A percentile compares a stretch with the other conserved stretches of the same genome.
phyloP scores from a whole-genome alignment of 345 rosid genomes.

The Syzygium jambos region DNA sequence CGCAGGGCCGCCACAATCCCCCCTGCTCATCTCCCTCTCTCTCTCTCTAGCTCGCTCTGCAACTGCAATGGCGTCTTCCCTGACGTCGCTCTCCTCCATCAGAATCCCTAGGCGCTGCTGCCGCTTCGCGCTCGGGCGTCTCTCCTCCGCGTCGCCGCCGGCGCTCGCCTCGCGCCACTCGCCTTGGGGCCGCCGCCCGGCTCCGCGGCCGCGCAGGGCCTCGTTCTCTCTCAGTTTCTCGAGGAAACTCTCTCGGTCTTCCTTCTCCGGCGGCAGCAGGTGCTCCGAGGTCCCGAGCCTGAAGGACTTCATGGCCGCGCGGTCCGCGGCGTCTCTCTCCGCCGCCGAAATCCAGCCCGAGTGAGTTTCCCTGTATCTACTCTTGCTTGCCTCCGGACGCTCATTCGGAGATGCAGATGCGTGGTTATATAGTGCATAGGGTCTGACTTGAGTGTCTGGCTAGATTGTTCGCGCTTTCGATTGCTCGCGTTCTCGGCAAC shows the following conservation, averaged over 20 bases:
- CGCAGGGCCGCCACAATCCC: no score
- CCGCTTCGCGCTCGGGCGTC: constrained; percentile 22
- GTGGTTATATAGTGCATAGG: neutral
- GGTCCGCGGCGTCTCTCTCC: constrained; percentile 36
- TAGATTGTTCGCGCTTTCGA: neutral
- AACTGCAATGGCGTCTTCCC: constrained; percentile 57
- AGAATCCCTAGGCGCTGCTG: constrained; percentile 28
- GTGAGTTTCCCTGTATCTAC: constrained; percentile 10
- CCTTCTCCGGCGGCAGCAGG: constrained; percentile 5
- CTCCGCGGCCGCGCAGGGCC: constrained; percentile 10
- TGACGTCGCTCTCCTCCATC: constrained; percentile 49
- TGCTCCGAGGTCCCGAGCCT: constrained; percentile 37
- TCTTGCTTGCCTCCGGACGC: neutral
- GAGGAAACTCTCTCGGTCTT: constrained; percentile 38
- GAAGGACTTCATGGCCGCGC: constrained; percentile 47
- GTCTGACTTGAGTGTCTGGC: neutral
- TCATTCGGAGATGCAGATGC: constrained; percentile 5
- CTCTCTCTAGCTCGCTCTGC: neutral
- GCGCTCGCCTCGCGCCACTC: constrained; percentile 2
- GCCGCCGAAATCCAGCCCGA: constrained; percentile 31
- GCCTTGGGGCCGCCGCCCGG: constrained; percentile 6
- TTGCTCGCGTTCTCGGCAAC: neutral
- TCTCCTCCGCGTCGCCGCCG: constrained; percentile 18
- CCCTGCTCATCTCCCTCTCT: neutral
- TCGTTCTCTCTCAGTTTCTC: constrained; percentile 24